These are phyloP conservation scores for Vittaforma corneae DNA, from an alignment of 371 early-diverging fungal species.

Conservation along the genomic window DNA sequence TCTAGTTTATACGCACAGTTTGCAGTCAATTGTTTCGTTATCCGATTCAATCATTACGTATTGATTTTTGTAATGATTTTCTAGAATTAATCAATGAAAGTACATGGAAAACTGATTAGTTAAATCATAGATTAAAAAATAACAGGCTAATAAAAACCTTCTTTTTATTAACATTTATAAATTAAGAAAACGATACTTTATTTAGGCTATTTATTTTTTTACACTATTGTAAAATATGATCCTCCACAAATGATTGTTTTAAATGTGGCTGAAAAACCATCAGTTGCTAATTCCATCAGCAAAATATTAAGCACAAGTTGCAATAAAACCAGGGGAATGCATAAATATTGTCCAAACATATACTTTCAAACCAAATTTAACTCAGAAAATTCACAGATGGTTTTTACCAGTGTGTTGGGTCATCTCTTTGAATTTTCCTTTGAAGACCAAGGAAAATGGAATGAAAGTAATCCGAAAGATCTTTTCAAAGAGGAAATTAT, in stretches of 20 bases:
- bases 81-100: background rate
- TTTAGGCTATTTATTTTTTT: background rate
- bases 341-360: conserved; percentile 55
- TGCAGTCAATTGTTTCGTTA: background rate
- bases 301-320: conserved; percentile 62
- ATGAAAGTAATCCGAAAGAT: conserved; percentile 45
- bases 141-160: background rate
- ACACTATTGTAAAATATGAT: background rate
- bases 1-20: too few relatives aligned
- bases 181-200: background rate
- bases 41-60: background rate
- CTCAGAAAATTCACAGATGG: conserved; percentile 35
- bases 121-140: too few relatives aligned
- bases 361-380: conserved; percentile 30
- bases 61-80: background rate
- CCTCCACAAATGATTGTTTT: conserved; percentile 51
- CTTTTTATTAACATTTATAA: background rate
- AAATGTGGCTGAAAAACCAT: conserved; percentile 91
- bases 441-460: conserved; percentile 47
- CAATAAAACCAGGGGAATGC: conserved; percentile 12
- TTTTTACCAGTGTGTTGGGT: conserved; percentile 59
- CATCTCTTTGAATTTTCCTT: conserved; percentile 55
- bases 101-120: background rate
- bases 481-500: conserved; percentile 45
- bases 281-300: conserved; percentile 79